Evolutionary conservation across 2,329 filamentous ascomycete species (phyloP).

Genomic region (Penicillium sp.): DNA sequence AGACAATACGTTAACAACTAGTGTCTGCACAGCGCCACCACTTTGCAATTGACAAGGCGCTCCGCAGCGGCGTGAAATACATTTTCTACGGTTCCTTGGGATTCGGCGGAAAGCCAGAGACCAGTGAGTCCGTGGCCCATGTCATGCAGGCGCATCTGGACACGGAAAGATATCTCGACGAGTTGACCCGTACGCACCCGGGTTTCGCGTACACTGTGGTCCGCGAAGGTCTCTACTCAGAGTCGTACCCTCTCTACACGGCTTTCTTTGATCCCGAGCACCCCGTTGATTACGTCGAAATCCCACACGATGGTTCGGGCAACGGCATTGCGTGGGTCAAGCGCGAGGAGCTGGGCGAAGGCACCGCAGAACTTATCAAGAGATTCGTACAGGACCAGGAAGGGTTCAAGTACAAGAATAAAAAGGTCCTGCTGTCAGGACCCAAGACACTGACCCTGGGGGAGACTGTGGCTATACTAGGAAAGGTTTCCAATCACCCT

Average conservation of each 20-base stretch:
- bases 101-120: slow-evolving; percentile 4
- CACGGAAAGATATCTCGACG: slow-evolving; percentile 11
- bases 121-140: slow-evolving; percentile 8
- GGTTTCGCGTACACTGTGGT: slow-evolving; percentile 47
- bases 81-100: slow-evolving; percentile 17
- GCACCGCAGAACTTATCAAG: slow-evolving; percentile 44
- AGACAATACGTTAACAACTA: neutral
- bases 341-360: slow-evolving; percentile 51
- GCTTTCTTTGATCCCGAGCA: slow-evolving; percentile 43
- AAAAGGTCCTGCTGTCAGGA: neutral
- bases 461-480: neutral
- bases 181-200: neutral
- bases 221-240: slow-evolving; percentile 52
- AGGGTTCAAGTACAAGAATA: slow-evolving; percentile 9
- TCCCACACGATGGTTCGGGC: slow-evolving; percentile 43
- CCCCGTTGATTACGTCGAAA: slow-evolving; percentile 35
- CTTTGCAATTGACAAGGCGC: slow-evolving; percentile 10
- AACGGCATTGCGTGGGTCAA: slow-evolving; percentile 48
- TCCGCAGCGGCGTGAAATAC: slow-evolving; percentile 10
- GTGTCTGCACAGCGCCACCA: neutral
- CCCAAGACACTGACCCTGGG: neutral
- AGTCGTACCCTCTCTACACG: slow-evolving; percentile 54
- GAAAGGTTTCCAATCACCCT: neutral
- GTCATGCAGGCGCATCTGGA: slow-evolving; percentile 17
- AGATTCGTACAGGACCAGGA: slow-evolving; percentile 27